Evolutionary conservation across 148 eudicot genomes (phyloP).

Genomic region (Fagopyrum tataricum): DNA sequence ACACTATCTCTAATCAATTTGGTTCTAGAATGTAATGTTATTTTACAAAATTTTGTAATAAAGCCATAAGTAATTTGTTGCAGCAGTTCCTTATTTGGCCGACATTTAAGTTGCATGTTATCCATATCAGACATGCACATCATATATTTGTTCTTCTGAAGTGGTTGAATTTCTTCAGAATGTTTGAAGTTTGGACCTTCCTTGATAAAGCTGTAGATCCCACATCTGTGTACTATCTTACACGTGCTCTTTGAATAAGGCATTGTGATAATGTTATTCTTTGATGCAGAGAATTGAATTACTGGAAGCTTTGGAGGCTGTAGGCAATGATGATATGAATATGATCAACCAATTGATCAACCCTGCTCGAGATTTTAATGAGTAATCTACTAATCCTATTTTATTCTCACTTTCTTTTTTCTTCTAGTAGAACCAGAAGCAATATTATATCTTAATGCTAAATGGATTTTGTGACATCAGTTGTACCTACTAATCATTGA

Average conservation of each 20-base stretch:
- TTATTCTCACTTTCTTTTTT: background rate
- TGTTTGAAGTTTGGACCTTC: background rate
- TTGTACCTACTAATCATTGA: background rate
- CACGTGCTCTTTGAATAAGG: background rate
- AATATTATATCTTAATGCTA: background rate
- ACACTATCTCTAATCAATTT: background rate
- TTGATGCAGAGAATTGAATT: constrained; percentile 58
- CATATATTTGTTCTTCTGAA: background rate
- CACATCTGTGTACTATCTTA: background rate
- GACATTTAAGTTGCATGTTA: no score
- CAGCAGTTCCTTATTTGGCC: background rate
- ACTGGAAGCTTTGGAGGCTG: constrained; percentile 75
- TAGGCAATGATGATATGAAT: constrained; percentile 38
- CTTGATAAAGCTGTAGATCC: background rate
- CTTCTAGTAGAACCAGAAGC: background rate
- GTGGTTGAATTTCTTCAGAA: background rate
- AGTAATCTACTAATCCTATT: constrained; percentile 39
- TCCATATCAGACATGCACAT: background rate
- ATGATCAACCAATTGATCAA: constrained; percentile 41
- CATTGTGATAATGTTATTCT: constrained; percentile 11
- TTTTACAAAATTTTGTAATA: no score
- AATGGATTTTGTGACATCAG: background rate
- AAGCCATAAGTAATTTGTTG: no score
- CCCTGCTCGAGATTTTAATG: constrained; percentile 56
- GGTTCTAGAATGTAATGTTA: no score